Evolutionary conservation across 2,329 filamentous ascomycete genomes (phyloP).

Genomic region (Lachnellula cervina): DNA sequence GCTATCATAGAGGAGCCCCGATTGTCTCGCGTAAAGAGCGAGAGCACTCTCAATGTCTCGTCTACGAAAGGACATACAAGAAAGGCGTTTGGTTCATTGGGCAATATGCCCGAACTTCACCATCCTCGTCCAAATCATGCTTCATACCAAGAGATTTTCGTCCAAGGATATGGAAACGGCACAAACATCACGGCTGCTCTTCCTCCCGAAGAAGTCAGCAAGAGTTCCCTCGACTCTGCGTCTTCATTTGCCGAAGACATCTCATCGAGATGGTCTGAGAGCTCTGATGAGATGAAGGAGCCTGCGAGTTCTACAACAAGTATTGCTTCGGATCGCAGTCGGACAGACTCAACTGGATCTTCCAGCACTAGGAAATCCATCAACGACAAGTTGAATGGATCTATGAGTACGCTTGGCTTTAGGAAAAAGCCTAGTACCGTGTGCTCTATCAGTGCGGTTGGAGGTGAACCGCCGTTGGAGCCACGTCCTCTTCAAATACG

Average conservation of each 20-base stretch:
- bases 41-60: slow-evolving; percentile 19
- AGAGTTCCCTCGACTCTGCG: slow-evolving; percentile 12
- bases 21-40: slow-evolving; percentile 8
- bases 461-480: slow-evolving; percentile 8
- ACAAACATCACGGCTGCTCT: slow-evolving; percentile 27
- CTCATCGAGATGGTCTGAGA: slow-evolving; percentile 23
- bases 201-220: slow-evolving; percentile 2
- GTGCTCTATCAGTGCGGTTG: slow-evolving; percentile 13
- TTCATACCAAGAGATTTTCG: slow-evolving; percentile 46
- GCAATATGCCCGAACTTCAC: slow-evolving; percentile 23
- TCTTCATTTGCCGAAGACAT: slow-evolving; percentile 12
- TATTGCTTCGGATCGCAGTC: slow-evolving; percentile 6
- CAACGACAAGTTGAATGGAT: slow-evolving; percentile 15
- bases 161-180: slow-evolving; percentile 51
- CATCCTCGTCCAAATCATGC: slow-evolving; percentile 24
- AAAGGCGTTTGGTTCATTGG: slow-evolving; percentile 28
- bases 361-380: slow-evolving; percentile 12
- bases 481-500: slow-evolving; percentile 14
- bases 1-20: slow-evolving; percentile 30
- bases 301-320: slow-evolving; percentile 12
- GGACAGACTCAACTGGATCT: slow-evolving; percentile 9
- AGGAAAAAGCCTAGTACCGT: slow-evolving; percentile 12
- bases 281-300: slow-evolving; percentile 11
- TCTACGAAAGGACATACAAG: slow-evolving; percentile 23
- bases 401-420: slow-evolving; percentile 9